A percentile compares a stretch with the other conserved stretches of the same genome.
phyloP scores from a whole-genome alignment of 352 stramenopile species.

The Phytophthora citricola region DNA sequence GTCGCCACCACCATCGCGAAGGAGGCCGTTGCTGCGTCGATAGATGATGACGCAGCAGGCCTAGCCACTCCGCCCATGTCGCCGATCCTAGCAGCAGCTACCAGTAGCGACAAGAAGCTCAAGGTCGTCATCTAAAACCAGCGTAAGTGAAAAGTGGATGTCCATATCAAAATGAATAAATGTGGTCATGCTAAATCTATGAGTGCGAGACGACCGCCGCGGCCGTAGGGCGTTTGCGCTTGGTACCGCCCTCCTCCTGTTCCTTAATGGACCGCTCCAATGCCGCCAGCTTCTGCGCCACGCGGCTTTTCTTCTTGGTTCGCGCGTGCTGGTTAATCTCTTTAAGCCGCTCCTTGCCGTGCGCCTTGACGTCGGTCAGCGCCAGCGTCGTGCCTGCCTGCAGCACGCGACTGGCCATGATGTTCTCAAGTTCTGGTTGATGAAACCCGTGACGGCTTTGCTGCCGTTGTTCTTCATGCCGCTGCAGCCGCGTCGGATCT shows the following conservation, averaged over 20 bases:
- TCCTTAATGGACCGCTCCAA: conserved; percentile 84
- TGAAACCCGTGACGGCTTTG: conserved; percentile 82
- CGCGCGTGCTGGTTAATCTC: conserved; percentile 83
- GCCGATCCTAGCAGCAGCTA: conserved; percentile 14
- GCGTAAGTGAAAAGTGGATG: conserved; percentile 14
- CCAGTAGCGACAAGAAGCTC: conserved; percentile 19
- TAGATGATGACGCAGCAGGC: conserved; percentile 25
- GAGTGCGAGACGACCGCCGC: conserved; percentile 42
- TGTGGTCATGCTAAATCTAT: conserved; percentile 20
- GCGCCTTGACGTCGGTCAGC: conserved; percentile 68
- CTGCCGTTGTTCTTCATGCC: conserved; percentile 80
- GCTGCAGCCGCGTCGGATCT: conserved; percentile 75
- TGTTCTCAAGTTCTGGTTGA: conserved; percentile 90
- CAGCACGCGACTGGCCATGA: conserved; percentile 86
- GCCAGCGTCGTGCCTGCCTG: conserved; percentile 69
- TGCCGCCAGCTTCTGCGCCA: conserved; percentile 81
- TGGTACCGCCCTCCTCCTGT: conserved; percentile 67
- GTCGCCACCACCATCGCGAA: conserved; percentile 29
- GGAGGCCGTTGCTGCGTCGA: conserved; percentile 28
- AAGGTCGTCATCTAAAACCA: conserved; percentile 28
- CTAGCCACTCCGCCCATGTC: conserved; percentile 17
- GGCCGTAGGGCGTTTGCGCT: conserved; percentile 51
- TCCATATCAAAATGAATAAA: conserved; percentile 21
- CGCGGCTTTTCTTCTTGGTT: conserved; percentile 88
- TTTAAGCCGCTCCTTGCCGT: conserved; percentile 85